Evolutionary conservation across 148 eudicot genomes (phyloP), one percentile per base, ranked within the genome.

Genomic region (Persicaria maculosa): DNA sequence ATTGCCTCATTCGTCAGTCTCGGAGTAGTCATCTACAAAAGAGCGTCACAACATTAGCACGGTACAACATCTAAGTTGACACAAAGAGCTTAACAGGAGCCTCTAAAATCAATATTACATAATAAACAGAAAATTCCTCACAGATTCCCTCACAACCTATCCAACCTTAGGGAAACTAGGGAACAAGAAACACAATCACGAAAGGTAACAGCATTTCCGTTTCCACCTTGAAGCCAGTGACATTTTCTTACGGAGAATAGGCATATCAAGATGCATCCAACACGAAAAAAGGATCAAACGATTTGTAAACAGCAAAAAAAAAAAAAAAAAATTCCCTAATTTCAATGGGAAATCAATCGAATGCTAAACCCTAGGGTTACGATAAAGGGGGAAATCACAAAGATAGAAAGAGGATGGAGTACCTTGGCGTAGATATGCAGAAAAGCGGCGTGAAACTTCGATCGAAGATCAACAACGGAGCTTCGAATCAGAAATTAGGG

Each of bases 11-110:
- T 87, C 40, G 91, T 84, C 16, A 92, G 82, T 47, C 91, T 91
- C 80, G 86, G 86, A 55, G 92, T 74, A 8, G 91, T 91, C 98
- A 95, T 95, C 97, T 94, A 86, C 50, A 80, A 47, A 46, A 71
- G 70, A 65, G 47, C 6, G 15, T 25, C 16, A 31, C 22, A 62
- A 15, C 68, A 16, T 62, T 62, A 62, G 68, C 68, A 62, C 7
- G 16, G 44, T 11, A 12, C n/a, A 10, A 31, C 40, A 20, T 59
- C 15, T 1, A 20, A 6, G 36, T 20, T 59, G 12, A 59, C 20
- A 59, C 64, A 59, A 59, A 59, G 4, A 59, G 14, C 65, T 5
- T 59, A 55, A n/a, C 3, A 62, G 31, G 44, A 25, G 9, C 44
- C 16, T 62, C 44, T 2, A 62, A 4, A 36, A 5, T 31, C 12